A percentile compares a stretch with the other conserved stretches of the same genome.
Evolutionary conservation across 306 rosid species (phyloP).

Genomic region (Albizia julibrissin): DNA sequence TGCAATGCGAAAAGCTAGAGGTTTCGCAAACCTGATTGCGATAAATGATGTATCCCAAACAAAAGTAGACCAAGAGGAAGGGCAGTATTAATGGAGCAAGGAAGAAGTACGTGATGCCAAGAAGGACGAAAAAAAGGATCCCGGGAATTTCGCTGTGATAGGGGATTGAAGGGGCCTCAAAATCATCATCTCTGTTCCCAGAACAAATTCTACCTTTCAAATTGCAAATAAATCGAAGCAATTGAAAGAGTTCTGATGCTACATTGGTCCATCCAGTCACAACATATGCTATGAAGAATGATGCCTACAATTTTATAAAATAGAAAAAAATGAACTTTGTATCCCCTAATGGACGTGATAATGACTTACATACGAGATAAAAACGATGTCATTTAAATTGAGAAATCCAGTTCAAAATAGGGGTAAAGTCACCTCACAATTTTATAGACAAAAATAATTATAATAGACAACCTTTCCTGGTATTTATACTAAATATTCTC

Average conservation of each 20-base stretch:
- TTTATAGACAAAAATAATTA: background rate
- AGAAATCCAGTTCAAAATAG: background rate
- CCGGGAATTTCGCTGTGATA: slow-evolving; percentile 71
- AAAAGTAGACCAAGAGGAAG: slow-evolving; percentile 79
- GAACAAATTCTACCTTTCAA: slow-evolving; percentile 39
- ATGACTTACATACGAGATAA: slow-evolving; percentile 11
- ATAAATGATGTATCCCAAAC: slow-evolving; percentile 78
- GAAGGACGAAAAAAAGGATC: slow-evolving; percentile 81
- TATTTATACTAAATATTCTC: slow-evolving; percentile 26
- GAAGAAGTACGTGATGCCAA: slow-evolving; percentile 85
- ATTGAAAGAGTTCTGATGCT: slow-evolving; percentile 67
- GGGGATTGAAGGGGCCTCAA: slow-evolving; percentile 62
- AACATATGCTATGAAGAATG: slow-evolving; percentile 82
- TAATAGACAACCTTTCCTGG: background rate
- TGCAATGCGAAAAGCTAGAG: background rate
- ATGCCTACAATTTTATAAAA: slow-evolving; percentile 57
- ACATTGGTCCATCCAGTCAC: slow-evolving; percentile 67
- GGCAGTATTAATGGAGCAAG: slow-evolving; percentile 92
- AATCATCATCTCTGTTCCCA: slow-evolving; percentile 38
- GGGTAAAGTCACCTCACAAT: background rate
- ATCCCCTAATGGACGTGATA: slow-evolving; percentile 4
- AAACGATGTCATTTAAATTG: background rate
- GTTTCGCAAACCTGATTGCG: slow-evolving; percentile 80
- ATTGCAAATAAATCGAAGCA: slow-evolving; percentile 48
- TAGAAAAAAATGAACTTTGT: slow-evolving; percentile 22